Conservation (phyloP, 768 basidiomycete species). For the Rickenella mellea region DNA sequence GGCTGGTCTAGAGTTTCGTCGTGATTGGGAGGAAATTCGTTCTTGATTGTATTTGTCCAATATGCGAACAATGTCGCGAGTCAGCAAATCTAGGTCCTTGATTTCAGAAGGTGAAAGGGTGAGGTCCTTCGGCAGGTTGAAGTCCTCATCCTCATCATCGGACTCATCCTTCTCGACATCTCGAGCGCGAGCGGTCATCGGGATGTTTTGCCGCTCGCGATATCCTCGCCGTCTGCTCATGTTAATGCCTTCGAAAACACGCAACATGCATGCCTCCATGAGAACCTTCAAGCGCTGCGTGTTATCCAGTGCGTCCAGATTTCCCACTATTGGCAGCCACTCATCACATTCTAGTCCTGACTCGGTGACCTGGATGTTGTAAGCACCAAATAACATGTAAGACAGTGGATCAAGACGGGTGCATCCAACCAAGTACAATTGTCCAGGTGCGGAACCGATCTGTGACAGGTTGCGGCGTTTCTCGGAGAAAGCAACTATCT, state of each 20-base stretch:
- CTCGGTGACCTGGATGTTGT: slow-evolving; percentile 59
- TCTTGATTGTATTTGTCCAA: slow-evolving; percentile 66
- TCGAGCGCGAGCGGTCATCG: slow-evolving; percentile 23
- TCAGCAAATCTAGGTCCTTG: slow-evolving; percentile 65
- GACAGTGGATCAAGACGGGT: slow-evolving; percentile 83
- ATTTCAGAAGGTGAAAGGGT: slow-evolving; percentile 62
- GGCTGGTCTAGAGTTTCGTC: slow-evolving; percentile 52
- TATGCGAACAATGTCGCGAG: slow-evolving; percentile 63
- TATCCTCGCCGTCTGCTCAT: slow-evolving; percentile 31
- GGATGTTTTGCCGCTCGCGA: slow-evolving; percentile 19
- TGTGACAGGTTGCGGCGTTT: slow-evolving; percentile 69
- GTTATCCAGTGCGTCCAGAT: slow-evolving; percentile 67
- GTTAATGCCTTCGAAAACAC: slow-evolving; percentile 81
- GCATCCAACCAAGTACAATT: slow-evolving; percentile 69
- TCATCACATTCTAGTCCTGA: slow-evolving; percentile 79
- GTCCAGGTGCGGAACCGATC: slow-evolving; percentile 28
- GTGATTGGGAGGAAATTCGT: slow-evolving; percentile 45
- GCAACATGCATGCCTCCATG: slow-evolving; percentile 77
- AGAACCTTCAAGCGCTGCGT: slow-evolving; percentile 71
- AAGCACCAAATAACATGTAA: slow-evolving; percentile 86
- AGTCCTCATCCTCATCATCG: slow-evolving; percentile 53
- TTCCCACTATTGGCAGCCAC: slow-evolving; percentile 81
- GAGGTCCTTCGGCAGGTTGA: slow-evolving; percentile 29
- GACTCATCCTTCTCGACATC: slow-evolving; percentile 29
- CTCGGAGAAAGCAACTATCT: slow-evolving; percentile 74